Base-by-base conservation (phyloP, 306 rosid genomes). In the Cucumis cinereus region DNA sequence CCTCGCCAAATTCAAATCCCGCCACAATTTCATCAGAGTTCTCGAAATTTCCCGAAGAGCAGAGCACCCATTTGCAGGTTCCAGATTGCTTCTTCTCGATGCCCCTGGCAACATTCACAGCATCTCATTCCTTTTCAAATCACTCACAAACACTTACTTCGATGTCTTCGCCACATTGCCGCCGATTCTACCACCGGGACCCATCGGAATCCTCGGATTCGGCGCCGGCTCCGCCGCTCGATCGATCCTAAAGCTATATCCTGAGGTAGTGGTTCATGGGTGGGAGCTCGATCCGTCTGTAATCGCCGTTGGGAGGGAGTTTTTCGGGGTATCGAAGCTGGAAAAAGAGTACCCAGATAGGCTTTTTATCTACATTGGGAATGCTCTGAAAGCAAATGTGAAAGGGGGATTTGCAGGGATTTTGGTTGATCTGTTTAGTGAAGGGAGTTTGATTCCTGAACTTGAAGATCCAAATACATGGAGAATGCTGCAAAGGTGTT, bases 221-320 rank as follows among this genome's bases (percentile, higher is more conserved):
- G 92, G 98, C 11, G 97, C 95, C 0, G 98, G 93, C 16, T 84
- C 98, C 16, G 86, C 95, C 0, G 95, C 96, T 2, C 88, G 93
- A 22, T 33, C 82, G 38, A 41, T 89, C 28, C 95, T 94, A 4
- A 81, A 85, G 11, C 60, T 87, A 49, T 88, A 90, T 81, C 92
- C 96, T 0, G 68, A 85, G 13, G 85, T 62, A 11, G 79, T 73
- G 30, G 41, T 94, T 75, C 97, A 88, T 61, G 95, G 90, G 10
- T 94, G 98, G 98, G 98, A 94, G 83, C 86, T 94, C 9, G 97
- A 92, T 72, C 90, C 93, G 7, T 82, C 96, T 38, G 98, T 94
- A 45, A 77, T 94, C 26, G 87, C 87, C 0, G 97, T 94, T 4
- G 98, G 86, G 5, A 80, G 96, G 50, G 90, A 94, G 83, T 94